A percentile compares a stretch with the other conserved stretches of the same genome.
These are phyloP conservation scores for Trypanosoma rangeli DNA, from an alignment of 208 protist genomes.

Conservation along the genomic window DNA sequence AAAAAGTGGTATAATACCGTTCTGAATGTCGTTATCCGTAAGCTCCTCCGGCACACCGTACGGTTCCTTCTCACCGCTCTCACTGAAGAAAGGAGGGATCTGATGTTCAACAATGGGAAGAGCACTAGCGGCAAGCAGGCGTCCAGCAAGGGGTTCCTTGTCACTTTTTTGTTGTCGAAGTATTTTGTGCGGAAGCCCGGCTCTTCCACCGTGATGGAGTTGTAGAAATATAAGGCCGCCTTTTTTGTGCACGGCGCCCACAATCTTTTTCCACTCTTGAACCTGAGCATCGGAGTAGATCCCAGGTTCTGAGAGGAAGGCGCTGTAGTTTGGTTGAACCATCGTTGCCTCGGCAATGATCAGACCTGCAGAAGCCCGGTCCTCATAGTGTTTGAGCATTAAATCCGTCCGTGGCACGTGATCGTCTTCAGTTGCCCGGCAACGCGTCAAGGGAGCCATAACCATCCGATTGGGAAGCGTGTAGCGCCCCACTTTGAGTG, in stretches of 20 bases:
- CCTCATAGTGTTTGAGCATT: slow-evolving; percentile 66
- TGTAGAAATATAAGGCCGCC: slow-evolving; percentile 66
- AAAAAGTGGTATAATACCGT: slow-evolving; percentile 49
- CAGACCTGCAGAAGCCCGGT: slow-evolving; percentile 65
- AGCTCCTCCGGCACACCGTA: slow-evolving; percentile 43
- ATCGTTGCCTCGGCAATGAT: slow-evolving; percentile 70
- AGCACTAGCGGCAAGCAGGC: slow-evolving; percentile 31
- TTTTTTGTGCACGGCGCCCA: slow-evolving; percentile 72
- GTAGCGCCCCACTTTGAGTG: slow-evolving; percentile 38
- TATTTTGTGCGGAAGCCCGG: slow-evolving; percentile 34
- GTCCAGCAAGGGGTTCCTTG: slow-evolving; percentile 26
- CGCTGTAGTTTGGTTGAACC: slow-evolving; percentile 51
- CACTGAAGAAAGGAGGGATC: slow-evolving; percentile 17
- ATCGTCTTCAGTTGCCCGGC: slow-evolving; percentile 35
- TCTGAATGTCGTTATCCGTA: slow-evolving; percentile 63
- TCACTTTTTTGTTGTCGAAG: slow-evolving; percentile 5
- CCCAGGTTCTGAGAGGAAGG: slow-evolving; percentile 41
- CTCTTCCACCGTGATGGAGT: slow-evolving; percentile 61
- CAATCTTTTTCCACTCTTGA: slow-evolving; percentile 65
- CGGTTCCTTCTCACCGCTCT: slow-evolving; percentile 28
- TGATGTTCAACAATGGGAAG: slow-evolving; percentile 33
- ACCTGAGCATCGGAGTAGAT: slow-evolving; percentile 65
- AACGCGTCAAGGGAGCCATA: slow-evolving; percentile 70
- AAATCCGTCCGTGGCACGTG: slow-evolving; percentile 38
- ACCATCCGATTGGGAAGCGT: slow-evolving; percentile 58